phyloP scores from a whole-genome alignment of 441 rosid genomes.

The Corymbia citriodora region DNA sequence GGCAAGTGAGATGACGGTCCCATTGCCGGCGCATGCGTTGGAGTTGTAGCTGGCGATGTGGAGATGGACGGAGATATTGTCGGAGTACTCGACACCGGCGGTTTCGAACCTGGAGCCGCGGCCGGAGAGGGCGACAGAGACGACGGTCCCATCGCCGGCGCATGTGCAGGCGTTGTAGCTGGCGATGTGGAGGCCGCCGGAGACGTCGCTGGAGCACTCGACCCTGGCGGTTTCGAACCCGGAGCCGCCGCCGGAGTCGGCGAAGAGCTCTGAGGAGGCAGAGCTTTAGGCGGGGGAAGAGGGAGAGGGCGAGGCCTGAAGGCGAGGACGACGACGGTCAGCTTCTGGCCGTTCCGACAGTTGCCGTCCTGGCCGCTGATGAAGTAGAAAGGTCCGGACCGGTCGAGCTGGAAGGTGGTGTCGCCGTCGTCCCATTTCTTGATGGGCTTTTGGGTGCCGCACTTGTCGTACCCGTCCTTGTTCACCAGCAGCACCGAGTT shows the following conservation, averaged over 20 bases:
- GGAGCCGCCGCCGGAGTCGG: not conserved
- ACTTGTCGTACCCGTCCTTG: constrained; percentile 45
- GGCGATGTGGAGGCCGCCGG: constrained; percentile 8
- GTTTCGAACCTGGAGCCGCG: not conserved
- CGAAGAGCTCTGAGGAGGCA: not conserved
- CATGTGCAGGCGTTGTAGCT: not conserved
- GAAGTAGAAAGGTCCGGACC: constrained; percentile 66
- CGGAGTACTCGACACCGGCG: not conserved
- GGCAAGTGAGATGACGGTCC: not conserved
- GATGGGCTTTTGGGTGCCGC: constrained; percentile 43
- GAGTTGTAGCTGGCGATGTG: not conserved
- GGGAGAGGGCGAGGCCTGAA: not conserved
- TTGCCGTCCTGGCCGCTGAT: constrained; percentile 49
- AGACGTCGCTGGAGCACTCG: constrained; percentile 4
- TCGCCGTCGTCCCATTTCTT: constrained; percentile 35
- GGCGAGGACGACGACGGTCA: constrained; percentile 43
- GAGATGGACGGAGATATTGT: not conserved
- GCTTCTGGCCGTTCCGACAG: constrained; percentile 58
- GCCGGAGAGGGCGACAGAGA: not conserved
- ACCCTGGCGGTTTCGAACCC: not conserved
- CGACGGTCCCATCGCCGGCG: not conserved
- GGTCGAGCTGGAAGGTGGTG: constrained; percentile 41
- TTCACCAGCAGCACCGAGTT: constrained; percentile 67
- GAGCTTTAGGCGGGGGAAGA: not conserved
- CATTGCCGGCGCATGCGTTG: not conserved